Percentiles rank a stretch among this genome's conserved stretches.
Evolutionary conservation across 257 asterid genomes (phyloP).

Genomic region (Capsicum chinense): DNA sequence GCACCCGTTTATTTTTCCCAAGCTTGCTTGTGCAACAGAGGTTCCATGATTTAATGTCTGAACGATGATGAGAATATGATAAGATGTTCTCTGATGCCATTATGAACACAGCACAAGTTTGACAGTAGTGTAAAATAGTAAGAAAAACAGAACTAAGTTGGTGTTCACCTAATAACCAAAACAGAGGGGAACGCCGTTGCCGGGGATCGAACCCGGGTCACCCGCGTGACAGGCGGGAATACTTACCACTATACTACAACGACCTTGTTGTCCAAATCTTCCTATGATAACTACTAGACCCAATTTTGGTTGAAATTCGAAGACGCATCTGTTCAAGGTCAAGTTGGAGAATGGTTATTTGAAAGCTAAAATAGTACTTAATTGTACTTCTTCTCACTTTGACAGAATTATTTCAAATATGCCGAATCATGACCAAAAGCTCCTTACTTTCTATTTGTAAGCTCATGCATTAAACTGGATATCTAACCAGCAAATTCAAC

Average conservation of each 20-base stretch:
- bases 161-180: no score
- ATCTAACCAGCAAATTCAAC: neutral
- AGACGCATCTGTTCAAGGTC: no score
- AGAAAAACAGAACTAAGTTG: no score
- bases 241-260: slow-evolving; percentile 99
- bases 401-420: no score
- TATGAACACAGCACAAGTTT: no score
- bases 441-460: neutral
- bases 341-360: no score
- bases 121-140: no score
- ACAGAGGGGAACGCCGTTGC: slow-evolving; percentile 60
- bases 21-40: neutral
- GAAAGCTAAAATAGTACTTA: no score
- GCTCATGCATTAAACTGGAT: neutral
- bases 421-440: neutral
- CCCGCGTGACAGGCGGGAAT: slow-evolving; percentile 99
- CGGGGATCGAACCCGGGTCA: slow-evolving; percentile 99
- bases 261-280: slow-evolving; percentile 23
- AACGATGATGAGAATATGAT: no score
- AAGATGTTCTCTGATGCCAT: no score
- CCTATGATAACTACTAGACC: neutral
- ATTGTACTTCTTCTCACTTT: neutral
- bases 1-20: neutral
- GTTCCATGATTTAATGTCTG: neutral
- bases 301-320: neutral